Percentiles rank a stretch among this genome's conserved stretches.
phyloP scores from a whole-genome alignment of 2,329 filamentous ascomycete genomes.

The Colletotrichum tofieldiae region DNA sequence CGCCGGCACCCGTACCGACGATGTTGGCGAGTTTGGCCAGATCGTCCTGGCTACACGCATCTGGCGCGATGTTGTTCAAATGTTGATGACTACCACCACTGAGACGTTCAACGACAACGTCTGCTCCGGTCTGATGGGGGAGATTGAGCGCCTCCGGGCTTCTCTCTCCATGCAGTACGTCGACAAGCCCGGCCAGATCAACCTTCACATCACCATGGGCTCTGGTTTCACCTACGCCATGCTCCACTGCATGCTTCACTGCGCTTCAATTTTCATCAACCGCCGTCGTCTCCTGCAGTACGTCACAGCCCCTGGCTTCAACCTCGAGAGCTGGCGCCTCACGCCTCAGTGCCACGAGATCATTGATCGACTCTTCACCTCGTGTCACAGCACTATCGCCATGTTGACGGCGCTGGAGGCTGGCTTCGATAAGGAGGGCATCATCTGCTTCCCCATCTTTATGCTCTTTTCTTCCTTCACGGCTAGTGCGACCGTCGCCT shows the following conservation, averaged over 20 bases:
- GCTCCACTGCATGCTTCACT: constrained; percentile 74
- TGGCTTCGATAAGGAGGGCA: constrained; percentile 70
- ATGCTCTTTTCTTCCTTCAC: constrained; percentile 77
- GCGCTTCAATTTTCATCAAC: constrained; percentile 73
- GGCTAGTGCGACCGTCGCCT: constrained; percentile 73
- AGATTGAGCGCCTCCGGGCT: constrained; percentile 69
- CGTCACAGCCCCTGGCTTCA: constrained; percentile 68
- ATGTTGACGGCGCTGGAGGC: constrained; percentile 70
- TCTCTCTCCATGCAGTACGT: constrained; percentile 72
- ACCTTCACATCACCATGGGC: constrained; percentile 75
- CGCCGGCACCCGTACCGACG: constrained; percentile 59
- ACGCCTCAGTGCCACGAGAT: constrained; percentile 66
- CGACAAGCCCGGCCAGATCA: constrained; percentile 74
- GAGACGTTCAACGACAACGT: constrained; percentile 69
- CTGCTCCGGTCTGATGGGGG: constrained; percentile 65
- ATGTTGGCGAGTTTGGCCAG: constrained; percentile 74
- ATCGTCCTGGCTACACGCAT: constrained; percentile 74
- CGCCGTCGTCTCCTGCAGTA: constrained; percentile 72
- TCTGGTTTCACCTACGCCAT: constrained; percentile 75
- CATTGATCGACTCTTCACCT: constrained; percentile 71
- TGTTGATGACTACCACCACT: constrained; percentile 70
- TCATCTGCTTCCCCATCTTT: constrained; percentile 75
- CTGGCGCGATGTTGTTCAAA: constrained; percentile 74
- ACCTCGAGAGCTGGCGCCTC: constrained; percentile 68
- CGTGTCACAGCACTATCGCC: constrained; percentile 72